Base-by-base conservation (phyloP, 2,329 filamentous ascomycete genomes). In the Nothophoma quercina region DNA sequence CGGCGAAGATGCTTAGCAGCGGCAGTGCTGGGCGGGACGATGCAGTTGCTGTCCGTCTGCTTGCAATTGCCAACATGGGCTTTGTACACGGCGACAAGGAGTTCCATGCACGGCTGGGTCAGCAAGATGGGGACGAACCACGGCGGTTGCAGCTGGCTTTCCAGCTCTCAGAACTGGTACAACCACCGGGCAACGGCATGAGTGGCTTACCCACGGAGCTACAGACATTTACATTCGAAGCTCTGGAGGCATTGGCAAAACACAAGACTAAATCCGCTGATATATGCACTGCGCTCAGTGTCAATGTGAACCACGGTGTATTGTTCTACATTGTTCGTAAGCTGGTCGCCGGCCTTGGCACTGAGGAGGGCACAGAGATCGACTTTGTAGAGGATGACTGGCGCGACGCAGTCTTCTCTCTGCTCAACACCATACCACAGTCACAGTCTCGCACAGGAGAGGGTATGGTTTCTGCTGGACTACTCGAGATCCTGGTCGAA, bases 291-390 rank as follows among this genome's bases (percentile, higher is more conserved):
- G 92, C 95, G n/a, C 79, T 99, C 33, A 96, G 92, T 67, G 91
- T 96, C 46, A 96, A 93, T 63, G 93, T 98, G 29, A 98, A 96
- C 65, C 96, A 99, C 65, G 96, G 95, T 12, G 89, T 98, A 23
- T 82, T 99, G 35, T 88, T 98, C 62, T 98, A 97, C 68, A 85
- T 97, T 61, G 88, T 96, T 41, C 86, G 93, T 49, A 97, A 96
- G 74, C 90, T 92, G 8, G 90, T 98, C 51, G 88, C 88, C 15
- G 90, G 92, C 58, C 88, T 99, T 77, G 86, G 62, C 19, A 58
- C 62, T 18, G 80, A 85, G 30, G 71, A 74, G 12, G 61, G 51
- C 16, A 25, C 83, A 18, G 82, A 86, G 59, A 82, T 84, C 50
- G 84, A 85, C n/a, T 51, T 70, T 5, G 84, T 86, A 52, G 88